These are phyloP conservation scores for Amphichorda felina DNA, from an alignment of 2,329 filamentous ascomycete genomes.

Conservation along the genomic window DNA sequence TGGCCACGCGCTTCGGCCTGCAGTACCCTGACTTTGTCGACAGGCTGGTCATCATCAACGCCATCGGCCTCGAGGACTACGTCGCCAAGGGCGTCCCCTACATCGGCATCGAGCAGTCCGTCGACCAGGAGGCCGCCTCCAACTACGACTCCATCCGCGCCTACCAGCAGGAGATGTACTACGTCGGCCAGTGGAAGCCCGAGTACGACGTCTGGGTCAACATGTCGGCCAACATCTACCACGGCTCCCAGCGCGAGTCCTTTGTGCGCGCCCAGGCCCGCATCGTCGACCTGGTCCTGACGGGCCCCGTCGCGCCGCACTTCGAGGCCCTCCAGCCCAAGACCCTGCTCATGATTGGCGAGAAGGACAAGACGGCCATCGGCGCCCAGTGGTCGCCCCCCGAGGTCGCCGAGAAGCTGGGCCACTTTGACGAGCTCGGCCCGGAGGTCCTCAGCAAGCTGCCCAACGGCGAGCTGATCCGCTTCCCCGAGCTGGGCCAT, in stretches of 20 bases:
- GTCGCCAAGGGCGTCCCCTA: constrained; percentile 35
- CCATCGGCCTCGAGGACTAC: constrained; percentile 44
- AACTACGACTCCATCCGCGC: constrained; percentile 29
- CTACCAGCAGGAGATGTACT: constrained; percentile 36
- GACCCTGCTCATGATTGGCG: constrained; percentile 37
- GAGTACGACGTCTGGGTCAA: constrained; percentile 42
- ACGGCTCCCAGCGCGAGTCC: constrained; percentile 24
- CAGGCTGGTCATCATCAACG: constrained; percentile 35
- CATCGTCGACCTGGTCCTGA: constrained; percentile 42
- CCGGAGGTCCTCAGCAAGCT: constrained; percentile 29
- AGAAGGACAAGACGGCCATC: constrained; percentile 41
- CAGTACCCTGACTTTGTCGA: constrained; percentile 32
- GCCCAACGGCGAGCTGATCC: constrained; percentile 28
- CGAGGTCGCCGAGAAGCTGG: constrained; percentile 29
- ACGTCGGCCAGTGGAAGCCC: constrained; percentile 32
- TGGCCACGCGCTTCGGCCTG: constrained; percentile 35
- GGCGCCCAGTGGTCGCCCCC: constrained; percentile 37
- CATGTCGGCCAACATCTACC: constrained; percentile 41
- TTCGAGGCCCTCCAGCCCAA: constrained; percentile 29
- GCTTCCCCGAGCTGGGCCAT: constrained; percentile 36
- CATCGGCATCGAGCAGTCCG: constrained; percentile 25
- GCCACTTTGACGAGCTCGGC: constrained; percentile 36
- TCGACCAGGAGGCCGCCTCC: constrained; percentile 22
- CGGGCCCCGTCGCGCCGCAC: constrained; percentile 37
- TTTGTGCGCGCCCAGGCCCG: constrained; percentile 36